Evolutionary conservation across 1,284 basidiomycete genomes (phyloP).

Genomic region (Cryptococcus wingfieldii): DNA sequence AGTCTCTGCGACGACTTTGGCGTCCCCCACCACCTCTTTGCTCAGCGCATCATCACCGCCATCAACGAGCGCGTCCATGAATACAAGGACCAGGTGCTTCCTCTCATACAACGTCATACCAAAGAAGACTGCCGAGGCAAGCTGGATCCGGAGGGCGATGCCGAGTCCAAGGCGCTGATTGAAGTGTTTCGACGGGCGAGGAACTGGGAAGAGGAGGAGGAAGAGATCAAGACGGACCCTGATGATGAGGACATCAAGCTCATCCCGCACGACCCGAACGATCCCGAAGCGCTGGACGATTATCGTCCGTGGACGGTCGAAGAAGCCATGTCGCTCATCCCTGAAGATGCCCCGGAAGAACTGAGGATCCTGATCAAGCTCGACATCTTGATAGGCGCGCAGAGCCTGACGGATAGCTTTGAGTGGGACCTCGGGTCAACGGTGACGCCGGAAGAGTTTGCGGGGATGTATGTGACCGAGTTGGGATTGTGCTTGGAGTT

Average conservation of each 20-base stretch:
- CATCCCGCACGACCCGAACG: conserved; percentile 17
- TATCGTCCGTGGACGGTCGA: conserved; percentile 42
- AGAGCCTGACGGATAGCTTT: conserved; percentile 94
- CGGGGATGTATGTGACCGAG: conserved; percentile 79
- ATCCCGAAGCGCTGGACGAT: conserved; percentile 32
- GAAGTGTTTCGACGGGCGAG: conserved; percentile 29
- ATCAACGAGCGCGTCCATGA: conserved; percentile 84
- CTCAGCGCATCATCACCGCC: conserved; percentile 68
- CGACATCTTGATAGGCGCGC: conserved; percentile 89
- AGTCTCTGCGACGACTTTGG: conserved; percentile 87
- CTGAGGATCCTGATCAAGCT: conserved; percentile 90
- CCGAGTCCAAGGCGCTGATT: conserved; percentile 19
- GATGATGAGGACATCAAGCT: conserved; percentile 21
- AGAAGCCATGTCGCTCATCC: conserved; percentile 37
- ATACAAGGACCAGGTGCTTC: conserved; percentile 43
- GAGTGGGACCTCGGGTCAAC: conserved; percentile 89
- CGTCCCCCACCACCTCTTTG: conserved; percentile 64
- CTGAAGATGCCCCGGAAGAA: conserved; percentile 62
- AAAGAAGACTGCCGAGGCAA: conserved; percentile 17
- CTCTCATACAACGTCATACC: conserved; percentile 14
- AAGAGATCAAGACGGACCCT: conserved; percentile 31
- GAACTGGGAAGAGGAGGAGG: conserved; percentile 19
- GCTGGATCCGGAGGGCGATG: conserved; percentile 30
- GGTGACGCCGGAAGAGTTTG: conserved; percentile 87
- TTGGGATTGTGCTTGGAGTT: conserved; percentile 90